Evolutionary conservation across 2,329 filamentous ascomycete species (phyloP).

Genomic region (Aspergillus sojae): DNA sequence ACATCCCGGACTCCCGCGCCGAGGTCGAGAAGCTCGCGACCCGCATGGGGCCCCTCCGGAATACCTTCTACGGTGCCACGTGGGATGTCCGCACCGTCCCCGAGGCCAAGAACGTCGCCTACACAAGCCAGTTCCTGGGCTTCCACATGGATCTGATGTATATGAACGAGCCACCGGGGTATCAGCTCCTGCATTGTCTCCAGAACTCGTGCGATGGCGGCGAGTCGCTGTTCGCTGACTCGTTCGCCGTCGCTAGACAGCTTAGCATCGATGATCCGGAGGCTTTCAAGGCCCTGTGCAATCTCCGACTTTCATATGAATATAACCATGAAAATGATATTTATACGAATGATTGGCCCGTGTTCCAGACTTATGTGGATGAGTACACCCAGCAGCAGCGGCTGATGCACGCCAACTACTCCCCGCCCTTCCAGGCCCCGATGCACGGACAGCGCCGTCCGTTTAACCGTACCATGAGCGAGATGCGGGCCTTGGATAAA

Average conservation of each 20-base stretch:
- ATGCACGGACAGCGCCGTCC: constrained; percentile 35
- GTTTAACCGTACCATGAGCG: constrained; percentile 23
- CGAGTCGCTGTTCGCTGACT: constrained; percentile 83
- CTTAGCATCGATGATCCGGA: constrained; percentile 18
- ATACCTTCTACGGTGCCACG: constrained; percentile 87
- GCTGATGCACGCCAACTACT: constrained; percentile 64
- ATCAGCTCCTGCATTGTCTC: constrained; percentile 89
- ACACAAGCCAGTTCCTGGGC: constrained; percentile 78
- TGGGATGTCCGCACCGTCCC: constrained; percentile 87
- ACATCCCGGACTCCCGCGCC: constrained; percentile 69
- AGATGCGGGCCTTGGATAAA: constrained; percentile 52
- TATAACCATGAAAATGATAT: constrained; percentile 67
- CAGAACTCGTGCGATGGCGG: constrained; percentile 78
- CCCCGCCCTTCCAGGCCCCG: constrained; percentile 75
- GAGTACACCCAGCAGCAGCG: constrained; percentile 15
- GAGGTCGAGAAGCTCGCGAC: constrained; percentile 69
- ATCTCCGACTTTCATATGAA: constrained; percentile 60
- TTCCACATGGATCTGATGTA: constrained; percentile 96
- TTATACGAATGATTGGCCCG: constrained; percentile 62
- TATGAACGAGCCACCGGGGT: constrained; percentile 73
- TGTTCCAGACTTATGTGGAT: constrained; percentile 48
- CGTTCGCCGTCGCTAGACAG: constrained; percentile 59
- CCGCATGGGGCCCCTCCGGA: constrained; percentile 75
- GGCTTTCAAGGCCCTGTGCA: constrained; percentile 42
- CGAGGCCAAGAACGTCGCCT: constrained; percentile 86